These are phyloP conservation scores for Gossypium schwendimanii DNA, from an alignment of 441 rosid genomes.

Conservation along the genomic window DNA sequence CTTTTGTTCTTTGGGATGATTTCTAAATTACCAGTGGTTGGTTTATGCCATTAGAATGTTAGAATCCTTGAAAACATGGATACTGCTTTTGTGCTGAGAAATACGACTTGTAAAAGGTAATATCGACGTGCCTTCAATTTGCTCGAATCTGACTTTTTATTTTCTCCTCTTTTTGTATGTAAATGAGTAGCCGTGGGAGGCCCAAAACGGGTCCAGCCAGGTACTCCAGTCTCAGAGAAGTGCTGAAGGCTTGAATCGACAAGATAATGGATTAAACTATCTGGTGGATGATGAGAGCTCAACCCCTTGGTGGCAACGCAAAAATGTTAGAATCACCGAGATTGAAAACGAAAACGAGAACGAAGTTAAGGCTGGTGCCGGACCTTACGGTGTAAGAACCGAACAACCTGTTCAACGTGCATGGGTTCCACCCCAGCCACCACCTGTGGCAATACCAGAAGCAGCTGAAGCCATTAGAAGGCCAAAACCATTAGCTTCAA, in stretches of 20 bases:
- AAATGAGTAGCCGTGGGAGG: slow-evolving; percentile 74
- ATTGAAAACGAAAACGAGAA: slow-evolving; percentile 50
- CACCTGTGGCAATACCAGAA: slow-evolving; percentile 81
- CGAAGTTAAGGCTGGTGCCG: slow-evolving; percentile 23
- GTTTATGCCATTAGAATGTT: not conserved
- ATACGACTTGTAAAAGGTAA: not conserved
- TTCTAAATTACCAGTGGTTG: not conserved
- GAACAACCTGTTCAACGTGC: slow-evolving; percentile 46
- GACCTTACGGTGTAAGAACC: slow-evolving; percentile 30
- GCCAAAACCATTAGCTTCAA: slow-evolving; percentile 48
- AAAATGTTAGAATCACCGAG: slow-evolving; percentile 54
- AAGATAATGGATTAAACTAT: slow-evolving; percentile 36
- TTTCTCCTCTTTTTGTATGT: not conserved
- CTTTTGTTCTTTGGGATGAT: not conserved
- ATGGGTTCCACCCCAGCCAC: slow-evolving; percentile 96
- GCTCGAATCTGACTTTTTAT: slow-evolving; percentile 8
- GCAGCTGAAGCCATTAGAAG: slow-evolving; percentile 89
- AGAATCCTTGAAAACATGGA: not conserved
- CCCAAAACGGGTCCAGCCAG: slow-evolving; percentile 37
- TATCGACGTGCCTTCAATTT: slow-evolving; percentile 2
- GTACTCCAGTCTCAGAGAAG: slow-evolving; percentile 28
- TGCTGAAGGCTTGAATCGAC: slow-evolving; percentile 31
- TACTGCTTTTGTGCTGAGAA: not conserved
- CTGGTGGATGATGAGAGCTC: slow-evolving; percentile 33
- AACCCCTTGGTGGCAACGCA: slow-evolving; percentile 71